phyloP scores from a whole-genome alignment of 768 basidiomycete species.

The Russula olivacea region DNA sequence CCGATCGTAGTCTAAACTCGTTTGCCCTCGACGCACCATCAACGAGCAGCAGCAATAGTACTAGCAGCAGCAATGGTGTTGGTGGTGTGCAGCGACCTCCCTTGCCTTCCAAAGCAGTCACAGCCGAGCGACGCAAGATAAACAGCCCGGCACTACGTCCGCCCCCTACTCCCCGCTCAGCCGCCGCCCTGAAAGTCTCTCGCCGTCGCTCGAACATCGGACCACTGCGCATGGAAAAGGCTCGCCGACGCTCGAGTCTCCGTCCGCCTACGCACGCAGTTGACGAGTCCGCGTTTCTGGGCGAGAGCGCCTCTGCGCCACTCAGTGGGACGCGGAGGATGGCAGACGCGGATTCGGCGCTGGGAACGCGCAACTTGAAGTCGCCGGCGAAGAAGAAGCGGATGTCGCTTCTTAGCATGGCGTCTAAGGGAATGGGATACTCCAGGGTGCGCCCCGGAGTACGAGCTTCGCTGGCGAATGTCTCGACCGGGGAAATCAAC shows the following conservation, averaged over 20 bases:
- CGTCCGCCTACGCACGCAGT: conserved; percentile 62
- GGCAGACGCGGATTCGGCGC: conserved; percentile 18
- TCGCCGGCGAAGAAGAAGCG: conserved; percentile 63
- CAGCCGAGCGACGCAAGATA: neutral
- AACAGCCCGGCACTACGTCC: conserved; percentile 8
- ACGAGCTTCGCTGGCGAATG: conserved; percentile 31
- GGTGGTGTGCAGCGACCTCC: conserved; percentile 12
- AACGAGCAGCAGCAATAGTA: conserved; percentile 42
- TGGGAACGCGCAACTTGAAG: conserved; percentile 25
- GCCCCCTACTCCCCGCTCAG: conserved; percentile 13
- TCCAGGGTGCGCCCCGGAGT: conserved; percentile 30
- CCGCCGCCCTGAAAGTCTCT: conserved; percentile 32
- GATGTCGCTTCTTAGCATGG: conserved; percentile 44
- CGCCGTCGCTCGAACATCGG: conserved; percentile 72
- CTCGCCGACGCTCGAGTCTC: conserved; percentile 70
- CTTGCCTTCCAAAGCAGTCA: neutral
- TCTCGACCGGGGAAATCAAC: conserved; percentile 43
- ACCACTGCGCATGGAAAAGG: conserved; percentile 66
- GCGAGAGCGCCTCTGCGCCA: conserved; percentile 27
- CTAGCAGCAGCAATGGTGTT: conserved; percentile 27
- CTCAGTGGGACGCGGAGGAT: conserved; percentile 37
- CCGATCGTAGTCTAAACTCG: conserved; percentile 64
- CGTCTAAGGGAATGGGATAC: conserved; percentile 28
- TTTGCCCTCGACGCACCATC: conserved; percentile 40
- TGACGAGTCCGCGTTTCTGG: conserved; percentile 32